Evolutionary conservation across 2,329 filamentous ascomycete genomes (phyloP), one percentile per base, ranked within the genome.

Genomic region (Pseudofabraea citricarpa): DNA sequence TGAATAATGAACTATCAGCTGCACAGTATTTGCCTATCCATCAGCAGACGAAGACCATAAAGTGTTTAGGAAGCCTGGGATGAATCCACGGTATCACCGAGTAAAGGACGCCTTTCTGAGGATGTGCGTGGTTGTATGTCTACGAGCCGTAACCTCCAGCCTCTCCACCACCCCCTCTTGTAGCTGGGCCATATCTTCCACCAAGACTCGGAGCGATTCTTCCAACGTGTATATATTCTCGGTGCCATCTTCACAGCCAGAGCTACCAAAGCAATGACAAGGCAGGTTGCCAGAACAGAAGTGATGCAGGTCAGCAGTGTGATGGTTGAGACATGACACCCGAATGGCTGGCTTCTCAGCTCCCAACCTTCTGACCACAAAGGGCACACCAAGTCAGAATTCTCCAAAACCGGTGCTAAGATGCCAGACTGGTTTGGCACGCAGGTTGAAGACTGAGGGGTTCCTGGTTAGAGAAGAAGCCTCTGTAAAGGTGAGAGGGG

Each of bases 381-480:
- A 6, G 76, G 77, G 49, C 76, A 80, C 5, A 41, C 8, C 19
- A 77, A 64, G 39, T 72, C 58, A 31, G 69, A 61, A 44, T 77
- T 64, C 6, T 37, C 19, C 53, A 66, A 71, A 2, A 71, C 68
- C 2, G 75, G 76, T 2, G 74, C 74, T 13, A 79, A 61, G 22
- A 74, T 54, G 1, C 67, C 72, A 8, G 76, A 56, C 1, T 48
- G 43, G 47, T 77, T 78, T 18, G 76, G 75, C 2, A 79, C 69
- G 55, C 76, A 80, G 1, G 71, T 69, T 58, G 69, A 73, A 4
- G 74, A 54, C 54, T 47, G 45, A 16, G 43, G 10, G 5, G 16
- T 31, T 19, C 13, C 29, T 43, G 8, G 32, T 6, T 24, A 18
- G 12, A 8, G 7, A 15, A 39, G n/a, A 27, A 13, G 36, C 29